A percentile compares a stretch with the other conserved stretches of the same genome.
These are phyloP conservation scores for Anisodus tanguticus DNA, from an alignment of 257 asterid genomes.

Conservation along the genomic window DNA sequence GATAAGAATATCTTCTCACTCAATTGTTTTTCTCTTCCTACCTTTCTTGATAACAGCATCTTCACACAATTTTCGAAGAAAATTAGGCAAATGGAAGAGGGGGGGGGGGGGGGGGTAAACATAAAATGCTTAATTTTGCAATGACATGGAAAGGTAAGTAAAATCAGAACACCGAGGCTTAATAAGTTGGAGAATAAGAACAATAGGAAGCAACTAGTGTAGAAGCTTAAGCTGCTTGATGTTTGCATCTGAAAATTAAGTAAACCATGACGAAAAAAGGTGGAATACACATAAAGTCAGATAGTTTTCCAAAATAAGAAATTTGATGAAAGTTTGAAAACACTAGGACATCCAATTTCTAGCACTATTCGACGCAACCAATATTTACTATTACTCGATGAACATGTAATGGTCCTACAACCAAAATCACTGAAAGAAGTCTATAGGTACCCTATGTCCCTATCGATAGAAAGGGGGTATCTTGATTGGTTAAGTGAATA, in stretches of 20 bases:
- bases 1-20: not conserved
- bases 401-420: not conserved
- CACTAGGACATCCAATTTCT: not conserved
- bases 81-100: not conserved
- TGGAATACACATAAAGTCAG: not conserved
- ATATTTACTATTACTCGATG: not conserved
- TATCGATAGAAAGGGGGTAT: not conserved
- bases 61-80: not conserved
- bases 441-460: not conserved
- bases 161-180: not conserved
- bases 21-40: not conserved
- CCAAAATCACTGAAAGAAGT: not conserved
- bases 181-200: not conserved
- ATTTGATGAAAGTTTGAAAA: conserved; percentile 22
- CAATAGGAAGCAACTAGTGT: not conserved
- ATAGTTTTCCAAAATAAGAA: not conserved
- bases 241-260: conserved; percentile 4
- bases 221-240: conserved; percentile 10
- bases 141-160: not conserved
- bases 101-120: not conserved
- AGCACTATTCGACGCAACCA: not conserved
- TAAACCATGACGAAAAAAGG: not conserved
- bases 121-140: not conserved
- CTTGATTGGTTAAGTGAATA: not conserved
- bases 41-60: not conserved